Evolutionary conservation across 1,284 basidiomycete species (phyloP).

Genomic region (Cerioporus squamosus): DNA sequence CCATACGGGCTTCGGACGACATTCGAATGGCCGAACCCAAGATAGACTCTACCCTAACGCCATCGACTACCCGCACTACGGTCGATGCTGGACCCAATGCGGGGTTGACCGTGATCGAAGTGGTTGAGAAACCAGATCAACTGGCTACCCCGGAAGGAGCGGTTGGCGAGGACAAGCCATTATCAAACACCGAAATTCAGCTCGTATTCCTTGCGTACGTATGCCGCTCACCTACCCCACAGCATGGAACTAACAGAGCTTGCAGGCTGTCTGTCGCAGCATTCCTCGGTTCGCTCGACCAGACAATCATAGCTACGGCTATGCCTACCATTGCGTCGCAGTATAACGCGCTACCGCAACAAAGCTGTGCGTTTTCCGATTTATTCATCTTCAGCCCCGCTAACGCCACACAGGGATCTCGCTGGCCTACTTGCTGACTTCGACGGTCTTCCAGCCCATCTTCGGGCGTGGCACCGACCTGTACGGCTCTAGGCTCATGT

Average conservation of each 20-base stretch:
- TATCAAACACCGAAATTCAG: slow-evolving; percentile 5
- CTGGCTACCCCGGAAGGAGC: no score
- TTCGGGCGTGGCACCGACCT: slow-evolving; percentile 17
- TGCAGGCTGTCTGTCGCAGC: slow-evolving; percentile 11
- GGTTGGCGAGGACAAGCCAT: neutral
- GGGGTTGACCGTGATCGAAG: neutral
- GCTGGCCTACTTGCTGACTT: slow-evolving; percentile 15
- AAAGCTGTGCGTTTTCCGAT: slow-evolving; percentile 10
- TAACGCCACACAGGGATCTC: slow-evolving; percentile 13
- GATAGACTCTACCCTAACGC: neutral
- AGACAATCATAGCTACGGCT: slow-evolving; percentile 15
- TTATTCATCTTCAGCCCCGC: neutral
- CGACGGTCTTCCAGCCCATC: slow-evolving; percentile 18
- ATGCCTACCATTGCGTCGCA: slow-evolving; percentile 17
- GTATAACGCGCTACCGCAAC: slow-evolving; percentile 9
- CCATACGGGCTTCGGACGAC: no score
- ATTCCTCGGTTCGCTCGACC: slow-evolving; percentile 15
- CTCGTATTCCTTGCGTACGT: slow-evolving; percentile 10
- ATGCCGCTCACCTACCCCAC: no score
- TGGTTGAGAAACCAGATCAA: neutral
- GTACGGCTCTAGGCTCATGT: slow-evolving; percentile 13
- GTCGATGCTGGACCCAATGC: neutral
- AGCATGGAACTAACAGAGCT: neutral
- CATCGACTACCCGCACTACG: neutral
- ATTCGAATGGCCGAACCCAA: neutral